Conservation (phyloP, 257 asterid genomes). For the Fraxinus americana region DNA sequence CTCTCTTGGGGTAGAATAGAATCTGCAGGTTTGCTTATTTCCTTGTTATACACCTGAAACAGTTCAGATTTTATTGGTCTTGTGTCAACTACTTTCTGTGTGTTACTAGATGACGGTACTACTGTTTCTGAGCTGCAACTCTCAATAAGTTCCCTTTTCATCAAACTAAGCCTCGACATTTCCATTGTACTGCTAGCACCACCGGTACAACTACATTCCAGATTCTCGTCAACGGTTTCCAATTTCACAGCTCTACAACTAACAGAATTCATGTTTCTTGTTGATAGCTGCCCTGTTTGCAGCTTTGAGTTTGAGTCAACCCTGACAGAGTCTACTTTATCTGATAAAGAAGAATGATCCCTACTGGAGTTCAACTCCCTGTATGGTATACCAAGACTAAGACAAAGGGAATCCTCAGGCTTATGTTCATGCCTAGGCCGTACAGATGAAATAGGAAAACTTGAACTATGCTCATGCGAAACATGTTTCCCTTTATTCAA, state of each 20-base stretch:
- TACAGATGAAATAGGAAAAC: slow-evolving; percentile 32
- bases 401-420: slow-evolving; percentile 58
- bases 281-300: slow-evolving; percentile 31
- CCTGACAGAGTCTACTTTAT: slow-evolving; percentile 27
- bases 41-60: slow-evolving; percentile 38
- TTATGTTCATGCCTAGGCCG: slow-evolving; percentile 34
- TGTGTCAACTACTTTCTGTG: slow-evolving; percentile 40
- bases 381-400: slow-evolving; percentile 59
- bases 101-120: slow-evolving; percentile 29
- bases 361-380: slow-evolving; percentile 28
- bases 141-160: slow-evolving; percentile 49
- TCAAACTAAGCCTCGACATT: slow-evolving; percentile 33
- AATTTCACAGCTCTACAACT: slow-evolving; percentile 48
- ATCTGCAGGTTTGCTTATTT: slow-evolving; percentile 23
- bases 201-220: slow-evolving; percentile 36
- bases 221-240: slow-evolving; percentile 65
- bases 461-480: slow-evolving; percentile 32
- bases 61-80: slow-evolving; percentile 60
- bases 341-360: slow-evolving; percentile 35
- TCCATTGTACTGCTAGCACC: slow-evolving; percentile 42
- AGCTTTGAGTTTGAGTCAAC: slow-evolving; percentile 27
- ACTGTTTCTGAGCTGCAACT: slow-evolving; percentile 33
- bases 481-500: slow-evolving; percentile 52
- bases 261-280: slow-evolving; percentile 30
- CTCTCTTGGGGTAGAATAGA: slow-evolving; percentile 45